Evolutionary conservation across 768 basidiomycete genomes (phyloP).

Genomic region (Russula foetens): DNA sequence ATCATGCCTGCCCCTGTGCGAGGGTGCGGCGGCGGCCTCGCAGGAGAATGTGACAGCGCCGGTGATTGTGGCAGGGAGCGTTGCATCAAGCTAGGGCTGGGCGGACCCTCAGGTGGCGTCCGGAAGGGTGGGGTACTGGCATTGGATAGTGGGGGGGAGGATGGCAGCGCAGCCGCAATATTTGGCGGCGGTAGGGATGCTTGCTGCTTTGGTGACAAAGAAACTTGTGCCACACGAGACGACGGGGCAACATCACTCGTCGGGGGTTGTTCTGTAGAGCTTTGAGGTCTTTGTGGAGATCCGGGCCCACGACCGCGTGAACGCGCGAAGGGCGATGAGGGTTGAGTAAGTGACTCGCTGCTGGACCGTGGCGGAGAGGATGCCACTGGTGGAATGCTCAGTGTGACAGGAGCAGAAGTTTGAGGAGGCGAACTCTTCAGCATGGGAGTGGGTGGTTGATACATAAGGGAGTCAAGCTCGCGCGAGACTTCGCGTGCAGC

Average conservation of each 20-base stretch:
- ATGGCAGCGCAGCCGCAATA: conserved; percentile 7
- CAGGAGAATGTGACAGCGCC: conserved; percentile 24
- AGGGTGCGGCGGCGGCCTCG: conserved; percentile 30
- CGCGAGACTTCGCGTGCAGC: conserved; percentile 60
- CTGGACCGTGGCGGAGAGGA: conserved; percentile 20
- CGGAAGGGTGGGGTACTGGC: conserved; percentile 29
- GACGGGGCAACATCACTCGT: background rate
- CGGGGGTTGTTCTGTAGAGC: background rate
- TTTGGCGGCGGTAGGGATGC: conserved; percentile 5
- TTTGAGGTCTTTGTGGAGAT: conserved; percentile 6
- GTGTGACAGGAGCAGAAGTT: conserved; percentile 31
- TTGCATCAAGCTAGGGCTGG: conserved; percentile 21
- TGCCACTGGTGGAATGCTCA: conserved; percentile 28
- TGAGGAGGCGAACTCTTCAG: background rate
- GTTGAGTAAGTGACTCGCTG: conserved; percentile 16
- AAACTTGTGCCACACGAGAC: background rate
- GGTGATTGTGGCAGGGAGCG: conserved; percentile 16
- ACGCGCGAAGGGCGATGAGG: conserved; percentile 23
- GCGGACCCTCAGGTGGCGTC: conserved; percentile 42
- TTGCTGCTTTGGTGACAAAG: conserved; percentile 9
- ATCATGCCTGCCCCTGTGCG: conserved; percentile 44
- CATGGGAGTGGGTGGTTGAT: conserved; percentile 25
- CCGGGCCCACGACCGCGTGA: background rate
- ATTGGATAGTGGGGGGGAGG: conserved; percentile 20
- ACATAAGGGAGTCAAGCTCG: conserved; percentile 52